phyloP scores from a whole-genome alignment of 2,329 filamentous ascomycete genomes.

The Fusarium austroafricanum region DNA sequence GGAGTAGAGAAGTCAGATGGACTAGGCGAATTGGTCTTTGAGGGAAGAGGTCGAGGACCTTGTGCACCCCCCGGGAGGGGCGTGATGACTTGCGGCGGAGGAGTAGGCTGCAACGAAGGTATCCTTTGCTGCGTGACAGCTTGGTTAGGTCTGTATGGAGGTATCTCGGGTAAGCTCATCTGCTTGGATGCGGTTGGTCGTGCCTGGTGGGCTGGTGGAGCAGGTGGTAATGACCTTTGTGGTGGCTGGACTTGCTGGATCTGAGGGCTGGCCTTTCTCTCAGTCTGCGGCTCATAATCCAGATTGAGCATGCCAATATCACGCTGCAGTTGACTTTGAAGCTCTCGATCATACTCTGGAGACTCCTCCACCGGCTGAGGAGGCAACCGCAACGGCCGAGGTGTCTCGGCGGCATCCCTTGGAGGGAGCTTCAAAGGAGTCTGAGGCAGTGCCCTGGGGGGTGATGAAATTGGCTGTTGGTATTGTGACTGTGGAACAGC shows the following conservation, averaged over 20 bases:
- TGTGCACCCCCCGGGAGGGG: conserved; percentile 35
- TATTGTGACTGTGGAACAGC: conserved; percentile 54
- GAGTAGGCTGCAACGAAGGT: conserved; percentile 45
- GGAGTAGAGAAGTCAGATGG: conserved; percentile 52
- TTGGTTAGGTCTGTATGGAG: conserved; percentile 61
- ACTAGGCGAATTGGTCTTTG: conserved; percentile 49
- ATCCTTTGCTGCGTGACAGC: conserved; percentile 47
- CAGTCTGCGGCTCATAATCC: conserved; percentile 38
- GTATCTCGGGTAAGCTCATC: conserved; percentile 65
- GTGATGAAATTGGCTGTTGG: conserved; percentile 54
- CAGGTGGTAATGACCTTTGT: conserved; percentile 41
- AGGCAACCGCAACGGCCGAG: conserved; percentile 60
- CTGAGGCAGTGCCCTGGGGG: conserved; percentile 68
- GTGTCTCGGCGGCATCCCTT: conserved; percentile 58
- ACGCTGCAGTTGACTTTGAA: conserved; percentile 72
- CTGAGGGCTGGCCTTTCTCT: conserved; percentile 26
- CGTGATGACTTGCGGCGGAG: conserved; percentile 39
- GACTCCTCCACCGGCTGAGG: conserved; percentile 62
- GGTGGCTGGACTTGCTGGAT: conserved; percentile 21
- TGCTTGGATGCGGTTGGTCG: conserved; percentile 56
- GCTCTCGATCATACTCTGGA: conserved; percentile 69
- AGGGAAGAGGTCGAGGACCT: conserved; percentile 43
- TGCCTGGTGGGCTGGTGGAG: conserved; percentile 52
- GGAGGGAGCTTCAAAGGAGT: conserved; percentile 49
- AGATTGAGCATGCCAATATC: conserved; percentile 70